phyloP scores from a whole-genome alignment of 768 basidiomycete genomes.

The Rhodotorula paludigena region DNA sequence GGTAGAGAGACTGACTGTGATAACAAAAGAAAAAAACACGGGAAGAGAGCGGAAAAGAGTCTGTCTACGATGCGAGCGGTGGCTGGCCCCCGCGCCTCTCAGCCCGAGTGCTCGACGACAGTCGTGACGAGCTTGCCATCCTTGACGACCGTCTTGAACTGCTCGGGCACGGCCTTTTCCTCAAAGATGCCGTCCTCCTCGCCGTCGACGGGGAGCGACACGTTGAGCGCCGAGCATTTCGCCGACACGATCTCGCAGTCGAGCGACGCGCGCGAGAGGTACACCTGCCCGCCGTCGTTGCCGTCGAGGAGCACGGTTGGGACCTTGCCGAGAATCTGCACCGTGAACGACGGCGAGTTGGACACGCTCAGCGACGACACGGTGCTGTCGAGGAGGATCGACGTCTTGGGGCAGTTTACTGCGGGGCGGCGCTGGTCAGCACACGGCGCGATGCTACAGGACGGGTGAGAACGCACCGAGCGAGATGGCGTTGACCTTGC shows the following conservation, averaged over 20 bases:
- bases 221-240: constrained; percentile 88
- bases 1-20: neutral
- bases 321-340: constrained; percentile 82
- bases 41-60: neutral
- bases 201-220: constrained; percentile 63
- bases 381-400: constrained; percentile 81
- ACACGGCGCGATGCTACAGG: too few species aligned
- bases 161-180: constrained; percentile 88
- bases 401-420: constrained; percentile 86
- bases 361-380: constrained; percentile 87
- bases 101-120: constrained; percentile 73
- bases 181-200: constrained; percentile 88
- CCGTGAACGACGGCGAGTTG: constrained; percentile 82
- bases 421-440: too few species aligned
- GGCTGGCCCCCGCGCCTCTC: neutral
- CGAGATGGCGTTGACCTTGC: constrained; percentile 91
- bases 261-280: constrained; percentile 76
- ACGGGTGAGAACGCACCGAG: constrained; percentile 57
- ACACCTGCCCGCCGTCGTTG: constrained; percentile 92
- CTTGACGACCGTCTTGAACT: constrained; percentile 78
- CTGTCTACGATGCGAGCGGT: too few species aligned
- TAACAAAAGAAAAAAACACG: neutral
- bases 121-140: constrained; percentile 79
- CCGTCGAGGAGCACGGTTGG: constrained; percentile 92
- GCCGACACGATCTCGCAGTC: constrained; percentile 75